Conservation (phyloP, 1,284 basidiomycete genomes). For the Amylostereum areolatum region DNA sequence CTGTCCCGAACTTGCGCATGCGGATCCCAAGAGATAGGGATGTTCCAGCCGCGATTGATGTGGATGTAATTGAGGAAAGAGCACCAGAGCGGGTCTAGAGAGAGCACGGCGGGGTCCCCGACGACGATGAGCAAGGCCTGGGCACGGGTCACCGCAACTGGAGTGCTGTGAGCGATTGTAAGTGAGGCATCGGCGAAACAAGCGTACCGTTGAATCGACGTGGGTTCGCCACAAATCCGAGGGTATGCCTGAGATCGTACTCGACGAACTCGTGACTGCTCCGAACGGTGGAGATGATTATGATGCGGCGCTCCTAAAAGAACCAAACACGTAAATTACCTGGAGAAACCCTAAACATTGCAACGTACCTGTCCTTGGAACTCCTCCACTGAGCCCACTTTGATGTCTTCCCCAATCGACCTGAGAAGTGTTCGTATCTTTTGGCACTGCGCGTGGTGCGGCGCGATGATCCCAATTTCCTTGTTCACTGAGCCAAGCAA, state of each 20-base stretch:
- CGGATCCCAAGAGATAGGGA: constrained; percentile 40
- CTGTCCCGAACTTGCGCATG: constrained; percentile 21
- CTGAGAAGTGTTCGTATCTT: constrained; percentile 35
- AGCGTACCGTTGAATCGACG: constrained; percentile 57
- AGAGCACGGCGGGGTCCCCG: constrained; percentile 48
- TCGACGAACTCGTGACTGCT: constrained; percentile 51
- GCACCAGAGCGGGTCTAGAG: constrained; percentile 53
- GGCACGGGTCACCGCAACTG: constrained; percentile 53
- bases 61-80: constrained; percentile 47
- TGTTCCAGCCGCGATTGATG: constrained; percentile 41
- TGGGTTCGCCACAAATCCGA: constrained; percentile 60
- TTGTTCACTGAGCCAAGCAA: constrained; percentile 22
- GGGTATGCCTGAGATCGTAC: constrained; percentile 49
- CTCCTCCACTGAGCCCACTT: constrained; percentile 61
- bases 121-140: constrained; percentile 50
- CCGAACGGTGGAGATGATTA: constrained; percentile 63
- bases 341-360: not conserved
- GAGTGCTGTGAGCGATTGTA: not conserved
- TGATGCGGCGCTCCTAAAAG: constrained; percentile 52
- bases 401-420: constrained; percentile 31
- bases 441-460: constrained; percentile 53
- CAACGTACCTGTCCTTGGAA: constrained; percentile 56
- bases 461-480: constrained; percentile 57
- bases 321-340: not conserved
- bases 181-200: too few species aligned